phyloP scores from a whole-genome alignment of 768 basidiomycete genomes.

The Postia placenta region DNA sequence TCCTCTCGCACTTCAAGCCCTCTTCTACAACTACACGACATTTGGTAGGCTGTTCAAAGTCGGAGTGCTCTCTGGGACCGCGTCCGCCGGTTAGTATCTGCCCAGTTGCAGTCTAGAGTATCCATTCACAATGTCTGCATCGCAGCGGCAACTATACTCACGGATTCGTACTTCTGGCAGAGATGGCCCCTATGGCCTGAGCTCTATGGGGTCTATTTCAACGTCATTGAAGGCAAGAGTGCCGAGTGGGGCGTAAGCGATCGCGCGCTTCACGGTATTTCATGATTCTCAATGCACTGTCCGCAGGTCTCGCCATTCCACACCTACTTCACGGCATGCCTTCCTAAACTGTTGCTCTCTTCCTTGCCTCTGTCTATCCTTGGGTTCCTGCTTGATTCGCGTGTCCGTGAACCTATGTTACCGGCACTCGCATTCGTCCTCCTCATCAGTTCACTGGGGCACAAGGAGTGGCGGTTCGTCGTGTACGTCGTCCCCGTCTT shows the following conservation, averaged over 20 bases:
- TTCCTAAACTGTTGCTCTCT: constrained; percentile 75
- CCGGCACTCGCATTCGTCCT: constrained; percentile 49
- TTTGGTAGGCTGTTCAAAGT: constrained; percentile 39
- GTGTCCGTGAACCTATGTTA: constrained; percentile 44
- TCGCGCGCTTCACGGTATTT: neutral
- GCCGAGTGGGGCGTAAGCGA: constrained; percentile 85
- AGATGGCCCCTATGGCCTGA: constrained; percentile 82
- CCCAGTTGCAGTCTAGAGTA: no score
- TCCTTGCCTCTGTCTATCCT: constrained; percentile 56
- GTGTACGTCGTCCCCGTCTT: constrained; percentile 79
- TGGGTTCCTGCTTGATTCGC: constrained; percentile 41
- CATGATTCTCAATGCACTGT: neutral
- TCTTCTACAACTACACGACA: constrained; percentile 36
- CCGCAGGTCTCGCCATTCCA: constrained; percentile 61
- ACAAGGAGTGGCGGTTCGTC: constrained; percentile 98
- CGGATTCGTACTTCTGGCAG: constrained; percentile 89
- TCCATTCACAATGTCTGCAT: neutral
- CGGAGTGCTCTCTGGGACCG: constrained; percentile 41
- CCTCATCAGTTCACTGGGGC: constrained; percentile 70
- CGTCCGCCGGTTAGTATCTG: constrained; percentile 45
- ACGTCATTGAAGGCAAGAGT: constrained; percentile 81
- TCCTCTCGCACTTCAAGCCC: constrained; percentile 51
- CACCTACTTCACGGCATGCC: constrained; percentile 57
- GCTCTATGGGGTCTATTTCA: constrained; percentile 71
- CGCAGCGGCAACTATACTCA: constrained; percentile 49